A percentile compares a stretch with the other conserved stretches of the same genome.
phyloP scores from a whole-genome alignment of 768 basidiomycete species.

The Agrocybe pediades region DNA sequence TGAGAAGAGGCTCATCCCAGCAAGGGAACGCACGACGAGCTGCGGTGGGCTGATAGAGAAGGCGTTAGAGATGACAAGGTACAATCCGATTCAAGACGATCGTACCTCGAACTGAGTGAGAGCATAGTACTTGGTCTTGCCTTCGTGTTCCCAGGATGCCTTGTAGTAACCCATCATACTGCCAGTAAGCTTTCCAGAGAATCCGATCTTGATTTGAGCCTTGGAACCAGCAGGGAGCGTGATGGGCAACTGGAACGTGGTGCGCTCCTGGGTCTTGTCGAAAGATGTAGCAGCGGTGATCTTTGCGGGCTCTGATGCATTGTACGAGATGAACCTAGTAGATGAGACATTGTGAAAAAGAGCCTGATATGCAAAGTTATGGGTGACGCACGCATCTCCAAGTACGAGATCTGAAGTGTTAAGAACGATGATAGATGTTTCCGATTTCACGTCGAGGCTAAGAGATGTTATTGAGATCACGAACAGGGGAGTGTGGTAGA shows the following conservation, averaged over 20 bases:
- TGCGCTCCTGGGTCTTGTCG: conserved; percentile 67
- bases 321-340: conserved; percentile 49
- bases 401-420: conserved; percentile 66
- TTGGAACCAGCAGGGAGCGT: conserved; percentile 67
- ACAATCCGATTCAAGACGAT: not conserved
- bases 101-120: conserved; percentile 88
- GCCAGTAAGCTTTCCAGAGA: conserved; percentile 66
- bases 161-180: conserved; percentile 87
- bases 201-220: conserved; percentile 70
- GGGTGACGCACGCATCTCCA: conserved; percentile 43
- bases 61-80: not conserved
- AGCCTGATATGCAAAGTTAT: not conserved
- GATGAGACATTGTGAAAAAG: not conserved
- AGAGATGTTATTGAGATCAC: conserved; percentile 1
- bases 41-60: conserved; percentile 65
- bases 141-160: conserved; percentile 62
- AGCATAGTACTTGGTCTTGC: conserved; percentile 66
- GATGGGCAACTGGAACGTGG: conserved; percentile 57
- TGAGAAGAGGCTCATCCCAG: conserved; percentile 93
- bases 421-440: conserved; percentile 64
- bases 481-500: not conserved
- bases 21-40: conserved; percentile 84
- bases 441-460: conserved; percentile 64
- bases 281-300: conserved; percentile 45
- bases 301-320: conserved; percentile 53